Evolutionary conservation across 1,139 yeast species (phyloP), one percentile per base, ranked within the genome.

Genomic region (Saccharomycopsis crataegensis): DNA sequence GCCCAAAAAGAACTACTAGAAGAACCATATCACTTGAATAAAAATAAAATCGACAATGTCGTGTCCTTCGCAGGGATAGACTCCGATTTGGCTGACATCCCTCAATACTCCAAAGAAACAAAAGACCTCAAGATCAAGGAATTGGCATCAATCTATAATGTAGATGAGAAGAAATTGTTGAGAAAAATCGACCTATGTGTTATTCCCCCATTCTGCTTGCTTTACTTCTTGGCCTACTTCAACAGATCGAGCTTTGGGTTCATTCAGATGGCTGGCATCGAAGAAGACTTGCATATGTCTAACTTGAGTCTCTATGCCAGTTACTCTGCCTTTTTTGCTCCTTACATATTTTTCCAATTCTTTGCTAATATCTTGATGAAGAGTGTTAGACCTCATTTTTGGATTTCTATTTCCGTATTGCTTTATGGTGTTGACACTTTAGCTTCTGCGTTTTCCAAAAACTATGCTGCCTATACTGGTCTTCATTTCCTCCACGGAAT

Each of bases 201-300:
- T 45, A 80, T 84, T 36, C 87, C 88, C 2, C 83, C 88, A 36
- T 82, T 85, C 61, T 80, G 87, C 66, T 66, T 83, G 46, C 71
- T 84, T 44, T 84, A 84, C 62, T 78, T 85, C 62, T 72, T 84
- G 59, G 81, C 89, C 0, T 85, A 84, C 60, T 70, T 84, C 65
- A 91, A 84, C 64, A 72, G 90, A 63, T 87, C 83, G 51, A 83
- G 83, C 64, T 83, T 84, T 57, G 81, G 88, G 40, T 85, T 85
- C 64, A 91, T 91, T 28, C 78, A 79, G 58, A 73, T 82, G 54
- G 82, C 83, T 59, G 90, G 90, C 8, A 70, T 85, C 68, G 69
- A 75, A 32, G 66, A 63, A 6, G 84, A 80, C 51, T 69, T 84
- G 52, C 61, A 70, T 22, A 70, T 85, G 56, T 66, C 69, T 1